Percentiles rank a stretch among this genome's conserved stretches.
These are phyloP conservation scores for Eucalyptus caleyi DNA, from an alignment of 345 rosid species.

Conservation along the genomic window DNA sequence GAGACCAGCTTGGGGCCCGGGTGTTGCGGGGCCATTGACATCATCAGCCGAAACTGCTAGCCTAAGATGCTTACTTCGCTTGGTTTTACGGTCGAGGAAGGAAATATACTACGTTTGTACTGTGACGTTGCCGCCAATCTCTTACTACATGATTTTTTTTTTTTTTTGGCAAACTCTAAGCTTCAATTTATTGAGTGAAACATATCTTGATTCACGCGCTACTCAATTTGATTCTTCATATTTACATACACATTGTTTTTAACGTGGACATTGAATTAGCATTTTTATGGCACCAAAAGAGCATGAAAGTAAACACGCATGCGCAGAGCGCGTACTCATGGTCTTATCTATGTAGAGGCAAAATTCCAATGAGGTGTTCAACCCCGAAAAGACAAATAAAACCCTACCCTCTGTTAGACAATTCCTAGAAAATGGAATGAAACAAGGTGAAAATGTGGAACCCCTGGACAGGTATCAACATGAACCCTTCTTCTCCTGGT, in stretches of 20 bases:
- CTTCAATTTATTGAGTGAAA: background rate
- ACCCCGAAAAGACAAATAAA: background rate
- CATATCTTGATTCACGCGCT: background rate
- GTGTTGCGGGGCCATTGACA: slow-evolving; percentile 50
- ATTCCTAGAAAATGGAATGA: background rate
- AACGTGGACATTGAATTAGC: background rate
- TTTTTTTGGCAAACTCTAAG: background rate
- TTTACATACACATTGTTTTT: background rate
- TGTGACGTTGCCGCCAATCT: slow-evolving; percentile 18
- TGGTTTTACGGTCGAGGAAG: slow-evolving; percentile 52
- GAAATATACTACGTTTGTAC: slow-evolving; percentile 17
- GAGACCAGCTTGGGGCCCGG: slow-evolving; percentile 33
- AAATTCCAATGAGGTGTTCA: background rate
- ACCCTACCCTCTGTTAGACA: background rate
- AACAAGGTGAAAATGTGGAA: background rate
- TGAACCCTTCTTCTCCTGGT: background rate
- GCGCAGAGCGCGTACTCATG: background rate
- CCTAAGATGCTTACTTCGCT: slow-evolving; percentile 70
- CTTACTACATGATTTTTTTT: background rate
- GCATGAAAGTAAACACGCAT: background rate
- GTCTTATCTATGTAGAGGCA: background rate
- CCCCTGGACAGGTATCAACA: background rate
- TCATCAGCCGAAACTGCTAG: slow-evolving; percentile 62
- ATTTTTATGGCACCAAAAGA: background rate
- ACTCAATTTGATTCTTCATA: background rate